A percentile compares a stretch with the other conserved stretches of the same genome.
These are phyloP conservation scores for Fusarium paranaense DNA, from an alignment of 2,329 filamentous ascomycete genomes.

Conservation along the genomic window DNA sequence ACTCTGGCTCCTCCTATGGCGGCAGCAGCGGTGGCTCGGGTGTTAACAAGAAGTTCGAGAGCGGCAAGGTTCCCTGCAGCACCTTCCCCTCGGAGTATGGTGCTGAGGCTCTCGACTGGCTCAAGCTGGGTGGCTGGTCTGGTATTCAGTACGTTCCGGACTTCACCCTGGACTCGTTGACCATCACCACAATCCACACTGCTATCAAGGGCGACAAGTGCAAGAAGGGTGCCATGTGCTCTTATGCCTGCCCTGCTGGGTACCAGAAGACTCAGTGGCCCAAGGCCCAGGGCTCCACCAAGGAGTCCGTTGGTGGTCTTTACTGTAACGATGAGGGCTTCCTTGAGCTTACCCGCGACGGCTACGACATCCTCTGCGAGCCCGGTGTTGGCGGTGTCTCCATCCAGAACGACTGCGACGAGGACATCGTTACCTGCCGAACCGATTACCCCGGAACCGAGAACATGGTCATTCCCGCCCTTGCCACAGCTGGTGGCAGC, in stretches of 20 bases:
- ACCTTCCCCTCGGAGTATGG: slow-evolving; percentile 86
- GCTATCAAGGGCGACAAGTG: slow-evolving; percentile 72
- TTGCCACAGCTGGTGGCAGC: slow-evolving; percentile 68
- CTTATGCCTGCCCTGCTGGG: slow-evolving; percentile 90
- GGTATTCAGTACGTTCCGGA: slow-evolving; percentile 77
- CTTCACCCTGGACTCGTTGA: slow-evolving; percentile 59
- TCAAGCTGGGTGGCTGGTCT: slow-evolving; percentile 79
- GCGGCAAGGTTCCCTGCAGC: slow-evolving; percentile 76
- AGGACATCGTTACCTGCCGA: slow-evolving; percentile 82
- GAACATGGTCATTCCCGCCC: slow-evolving; percentile 83
- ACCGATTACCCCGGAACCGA: slow-evolving; percentile 97
- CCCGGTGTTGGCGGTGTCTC: slow-evolving; percentile 76
- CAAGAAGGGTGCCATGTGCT: slow-evolving; percentile 78
- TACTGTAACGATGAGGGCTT: slow-evolving; percentile 80
- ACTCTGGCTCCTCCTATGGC: slow-evolving; percentile 41
- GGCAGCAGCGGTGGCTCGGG: slow-evolving; percentile 57
- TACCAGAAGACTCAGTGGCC: slow-evolving; percentile 97
- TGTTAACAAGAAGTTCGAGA: slow-evolving; percentile 77
- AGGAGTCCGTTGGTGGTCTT: slow-evolving; percentile 89
- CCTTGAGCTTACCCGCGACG: slow-evolving; percentile 79
- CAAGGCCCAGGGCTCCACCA: slow-evolving; percentile 76
- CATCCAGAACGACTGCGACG: slow-evolving; percentile 78
- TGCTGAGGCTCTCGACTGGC: slow-evolving; percentile 76
- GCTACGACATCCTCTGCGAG: slow-evolving; percentile 79
- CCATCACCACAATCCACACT: slow-evolving; percentile 75